Evolutionary conservation across 345 rosid genomes (phyloP).

Genomic region (Brassica rapa): DNA sequence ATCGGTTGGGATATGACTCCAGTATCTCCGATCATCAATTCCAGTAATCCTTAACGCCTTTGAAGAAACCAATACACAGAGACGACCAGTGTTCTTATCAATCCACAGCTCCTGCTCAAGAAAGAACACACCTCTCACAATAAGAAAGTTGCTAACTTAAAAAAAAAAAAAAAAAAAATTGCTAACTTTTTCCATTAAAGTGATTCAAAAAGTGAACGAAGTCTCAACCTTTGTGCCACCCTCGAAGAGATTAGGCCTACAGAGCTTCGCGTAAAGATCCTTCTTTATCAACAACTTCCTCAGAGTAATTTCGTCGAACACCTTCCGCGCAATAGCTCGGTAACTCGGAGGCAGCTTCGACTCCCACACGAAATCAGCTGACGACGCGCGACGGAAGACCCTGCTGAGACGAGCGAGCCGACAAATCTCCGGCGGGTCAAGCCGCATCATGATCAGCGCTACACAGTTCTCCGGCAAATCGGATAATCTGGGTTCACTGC

Average conservation of each 20-base stretch:
- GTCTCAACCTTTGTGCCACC: constrained; percentile 54
- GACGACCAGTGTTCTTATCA: constrained; percentile 57
- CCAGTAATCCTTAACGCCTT: constrained; percentile 67
- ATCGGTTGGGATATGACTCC: constrained; percentile 57
- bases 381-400: constrained; percentile 56
- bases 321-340: constrained; percentile 40
- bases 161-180: neutral
- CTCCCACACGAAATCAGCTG: constrained; percentile 72
- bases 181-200: neutral
- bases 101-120: constrained; percentile 60
- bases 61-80: constrained; percentile 62
- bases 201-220: neutral
- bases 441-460: constrained; percentile 49
- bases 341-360: constrained; percentile 58
- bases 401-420: constrained; percentile 53
- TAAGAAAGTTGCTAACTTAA: neutral
- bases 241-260: constrained; percentile 46
- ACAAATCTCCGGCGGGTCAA: constrained; percentile 65
- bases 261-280: constrained; percentile 52
- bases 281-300: constrained; percentile 42
- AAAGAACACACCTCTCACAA: constrained; percentile 1
- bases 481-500: constrained; percentile 42
- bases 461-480: constrained; percentile 71
- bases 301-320: constrained; percentile 45
- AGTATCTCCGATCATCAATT: constrained; percentile 75